Percentiles rank a stretch among this genome's conserved stretches.
Conservation (phyloP, 495 filamentous ascomycete species). For the Trichoderma erinaceum region DNA sequence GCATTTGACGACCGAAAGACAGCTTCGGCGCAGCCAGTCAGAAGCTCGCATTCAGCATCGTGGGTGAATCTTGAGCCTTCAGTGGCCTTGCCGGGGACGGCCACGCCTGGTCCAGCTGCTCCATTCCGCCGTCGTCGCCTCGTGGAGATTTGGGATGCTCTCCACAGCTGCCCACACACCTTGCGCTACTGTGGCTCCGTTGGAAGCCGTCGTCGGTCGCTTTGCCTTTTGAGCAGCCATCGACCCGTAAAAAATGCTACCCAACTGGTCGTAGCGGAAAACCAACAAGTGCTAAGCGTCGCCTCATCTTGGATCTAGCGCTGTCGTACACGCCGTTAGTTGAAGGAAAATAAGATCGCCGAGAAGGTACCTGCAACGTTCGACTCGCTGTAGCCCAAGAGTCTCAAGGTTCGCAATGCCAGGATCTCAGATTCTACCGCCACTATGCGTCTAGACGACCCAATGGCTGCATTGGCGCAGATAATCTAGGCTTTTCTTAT, state of each 20-base stretch:
- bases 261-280: background rate
- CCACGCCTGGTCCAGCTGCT: slow-evolving; percentile 2
- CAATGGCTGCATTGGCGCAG: no score
- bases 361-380: background rate
- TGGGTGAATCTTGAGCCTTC: background rate
- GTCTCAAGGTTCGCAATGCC: no score
- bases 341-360: background rate
- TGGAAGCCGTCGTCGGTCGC: background rate
- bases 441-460: no score
- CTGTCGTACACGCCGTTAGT: background rate
- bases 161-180: slow-evolving; percentile 8
- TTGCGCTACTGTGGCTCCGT: background rate
- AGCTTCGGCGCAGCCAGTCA: background rate
- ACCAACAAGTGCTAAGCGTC: background rate
- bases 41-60: background rate
- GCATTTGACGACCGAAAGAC: slow-evolving; percentile 5
- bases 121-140: slow-evolving; percentile 7
- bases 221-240: background rate
- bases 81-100: slow-evolving; percentile 9
- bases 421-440: no score
- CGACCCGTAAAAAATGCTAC: background rate
- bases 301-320: background rate
- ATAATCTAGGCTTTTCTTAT: background rate
- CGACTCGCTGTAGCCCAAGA: background rate
- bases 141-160: background rate